Base-by-base conservation (phyloP, 306 rosid genomes). In the Rosa chinensis region DNA sequence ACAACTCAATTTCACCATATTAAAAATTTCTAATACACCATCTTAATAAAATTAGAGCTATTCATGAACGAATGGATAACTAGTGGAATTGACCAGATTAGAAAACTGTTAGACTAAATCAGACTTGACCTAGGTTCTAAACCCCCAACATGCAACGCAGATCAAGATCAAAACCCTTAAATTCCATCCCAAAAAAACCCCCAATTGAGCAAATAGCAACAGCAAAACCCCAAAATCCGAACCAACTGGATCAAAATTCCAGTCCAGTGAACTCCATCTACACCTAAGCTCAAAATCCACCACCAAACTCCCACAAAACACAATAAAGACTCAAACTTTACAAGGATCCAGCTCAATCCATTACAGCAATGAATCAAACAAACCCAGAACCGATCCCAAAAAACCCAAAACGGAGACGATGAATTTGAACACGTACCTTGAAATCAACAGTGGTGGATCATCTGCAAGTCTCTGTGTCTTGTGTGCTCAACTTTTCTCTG, bases 291-390 rank as follows among this genome's bases (percentile, higher is more conserved):
- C 70, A 10, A 18, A 74, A 73, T 28, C 28, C 9, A 52, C 43
- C 42, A 45, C 35, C 78, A 25, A 48, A 35, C 25, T 17, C 73
- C 72, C 59, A 71, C 4, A 49, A 47, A 20, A 72, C 48, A n/a
- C 25, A 52, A 21, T 4, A 44, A 44, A 44, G 47, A 7, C 10
- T 3, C 23, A 9, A 74, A 9, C 55, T 53, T 66, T 37, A 1
- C 28, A 74, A 66, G 20, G 83, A 80, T 74, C 83, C 35, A 74
- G 75, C 74, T 13, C 42, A 20, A 42, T 20, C 58, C 44, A 5
- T 4, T 12, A 61, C 70, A 44, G 10, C 11, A 55, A n/a, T 20
- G 11, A 16, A 14, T 10, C 21, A 12, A 47, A 62, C 35, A 9
- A 12, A 61, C n/a, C 40, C 52, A 10, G 6, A n/a, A 78, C 63